Evolutionary conservation across 441 rosid species (phyloP).

Genomic region (Populus trichocarpa): DNA sequence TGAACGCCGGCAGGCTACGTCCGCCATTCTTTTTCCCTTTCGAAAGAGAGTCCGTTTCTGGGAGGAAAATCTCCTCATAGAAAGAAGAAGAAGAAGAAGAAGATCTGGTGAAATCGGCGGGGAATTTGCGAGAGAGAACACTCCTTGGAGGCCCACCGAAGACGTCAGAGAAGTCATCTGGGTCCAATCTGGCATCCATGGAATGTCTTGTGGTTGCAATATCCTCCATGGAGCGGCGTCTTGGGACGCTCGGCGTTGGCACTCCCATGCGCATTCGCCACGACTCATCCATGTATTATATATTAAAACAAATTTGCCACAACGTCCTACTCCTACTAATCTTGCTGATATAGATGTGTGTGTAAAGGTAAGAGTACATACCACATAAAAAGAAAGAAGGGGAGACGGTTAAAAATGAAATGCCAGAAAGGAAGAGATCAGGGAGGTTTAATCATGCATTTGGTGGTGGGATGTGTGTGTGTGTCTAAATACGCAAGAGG

Average conservation of each 20-base stretch:
- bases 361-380: neutral
- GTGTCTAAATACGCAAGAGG: too few relatives aligned
- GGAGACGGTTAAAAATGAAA: too few relatives aligned
- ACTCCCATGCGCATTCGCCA: slow-evolving; percentile 20
- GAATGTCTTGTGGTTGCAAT: neutral
- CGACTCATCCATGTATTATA: slow-evolving; percentile 57
- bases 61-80: slow-evolving; percentile 74
- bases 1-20: slow-evolving; percentile 58
- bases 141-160: slow-evolving; percentile 87
- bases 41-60: slow-evolving; percentile 28
- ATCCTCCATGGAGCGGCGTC: slow-evolving; percentile 42
- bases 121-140: slow-evolving; percentile 53
- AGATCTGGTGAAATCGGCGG: slow-evolving; percentile 51
- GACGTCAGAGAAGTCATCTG: slow-evolving; percentile 75
- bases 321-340: too few relatives aligned
- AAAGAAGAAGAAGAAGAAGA: slow-evolving; percentile 29
- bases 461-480: neutral
- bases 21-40: slow-evolving; percentile 28
- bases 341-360: neutral
- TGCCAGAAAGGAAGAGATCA: too few relatives aligned
- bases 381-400: neutral
- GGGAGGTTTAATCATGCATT: too few relatives aligned
- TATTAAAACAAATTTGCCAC: too few relatives aligned
- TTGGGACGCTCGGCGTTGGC: slow-evolving; percentile 20
- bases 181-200: slow-evolving; percentile 31